Base-by-base conservation (phyloP, 495 filamentous ascomycete genomes). In the Podospora tetraspora region DNA sequence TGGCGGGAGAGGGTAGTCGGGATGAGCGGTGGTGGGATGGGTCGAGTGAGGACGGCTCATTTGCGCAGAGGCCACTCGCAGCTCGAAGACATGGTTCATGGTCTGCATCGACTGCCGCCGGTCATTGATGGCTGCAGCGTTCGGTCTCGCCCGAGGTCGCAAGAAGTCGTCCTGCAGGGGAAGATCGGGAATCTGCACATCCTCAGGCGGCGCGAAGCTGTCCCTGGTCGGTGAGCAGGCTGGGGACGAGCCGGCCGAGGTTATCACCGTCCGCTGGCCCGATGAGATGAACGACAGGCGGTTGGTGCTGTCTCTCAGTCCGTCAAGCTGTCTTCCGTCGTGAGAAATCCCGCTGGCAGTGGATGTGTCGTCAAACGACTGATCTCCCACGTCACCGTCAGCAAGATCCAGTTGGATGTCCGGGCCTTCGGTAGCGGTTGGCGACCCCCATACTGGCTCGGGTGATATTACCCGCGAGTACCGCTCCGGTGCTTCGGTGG, bases 281-380 rank as follows among this genome's bases (percentile, higher is more conserved):
- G 88, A 86, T 32, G 85, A 86, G 23, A 87, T 74, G 57, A 83
- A 88, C 8, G 90, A 89, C 37, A 90, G 83, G 25, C 87, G 85
- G 68, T 89, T 82, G 0, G 84, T 76, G 63, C 81, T 83, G 66
- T 85, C 79, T 62, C 84, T 79, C 32, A 85, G 71, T 62, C 74
- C 79, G 29, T 87, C 82, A 7, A 85, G 75, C 37, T 85, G 82
- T 61, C 75, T 77, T 19, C 79, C 83, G 56, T 85, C 84, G 58
- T 81, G 79, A 6, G 83, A 86, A 34, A 80, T 74, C 32, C 82
- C 71, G 68, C 84, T 85, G 3, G 79, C 75, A n/a, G 79, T 80
- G 8, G 85, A 85, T 16, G 70, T 78, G 62, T 82, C 80, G 60
- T 82, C 80, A 43, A 78, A 72, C 0, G 74, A 75, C 34, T 72